Evolutionary conservation across 257 asterid genomes (phyloP).

Genomic region (Sherardia arvensis): DNA sequence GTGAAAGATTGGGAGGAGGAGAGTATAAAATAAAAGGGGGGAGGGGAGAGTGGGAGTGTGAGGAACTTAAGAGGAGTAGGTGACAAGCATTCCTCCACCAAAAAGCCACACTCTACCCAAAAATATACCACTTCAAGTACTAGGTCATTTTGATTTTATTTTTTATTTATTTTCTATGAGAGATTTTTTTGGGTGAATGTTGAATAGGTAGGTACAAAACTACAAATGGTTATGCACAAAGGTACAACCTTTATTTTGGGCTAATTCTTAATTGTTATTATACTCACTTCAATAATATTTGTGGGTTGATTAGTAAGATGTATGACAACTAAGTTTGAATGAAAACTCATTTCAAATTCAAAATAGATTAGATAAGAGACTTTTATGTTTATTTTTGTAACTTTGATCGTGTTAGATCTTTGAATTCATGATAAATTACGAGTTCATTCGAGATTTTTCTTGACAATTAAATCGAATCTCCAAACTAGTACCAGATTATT

Average conservation of each 20-base stretch:
- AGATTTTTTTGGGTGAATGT: background rate
- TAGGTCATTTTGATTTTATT: background rate
- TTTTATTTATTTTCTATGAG: background rate
- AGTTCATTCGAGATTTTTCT: background rate
- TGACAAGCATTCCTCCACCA: constrained; percentile 46
- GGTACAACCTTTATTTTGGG: background rate
- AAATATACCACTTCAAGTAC: background rate
- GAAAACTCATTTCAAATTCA: too few species aligned
- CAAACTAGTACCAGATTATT: too few species aligned
- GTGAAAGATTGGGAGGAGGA: constrained; percentile 17
- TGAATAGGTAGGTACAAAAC: background rate
- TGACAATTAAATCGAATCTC: background rate
- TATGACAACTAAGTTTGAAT: too few species aligned
- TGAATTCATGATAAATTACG: background rate
- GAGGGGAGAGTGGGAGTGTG: constrained; percentile 6
- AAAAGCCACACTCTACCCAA: constrained; percentile 24
- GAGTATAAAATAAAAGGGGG: constrained; percentile 6
- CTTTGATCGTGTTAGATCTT: too few species aligned
- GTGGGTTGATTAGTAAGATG: too few species aligned
- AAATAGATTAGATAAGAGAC: background rate
- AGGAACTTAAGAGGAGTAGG: constrained; percentile 42
- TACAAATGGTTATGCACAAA: background rate
- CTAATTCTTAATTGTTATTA: too few species aligned
- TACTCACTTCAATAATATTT: too few species aligned
- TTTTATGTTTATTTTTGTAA: too few species aligned